Evolutionary conservation across 257 asterid genomes (phyloP).

Genomic region (Nyctanthes arbortristis): DNA sequence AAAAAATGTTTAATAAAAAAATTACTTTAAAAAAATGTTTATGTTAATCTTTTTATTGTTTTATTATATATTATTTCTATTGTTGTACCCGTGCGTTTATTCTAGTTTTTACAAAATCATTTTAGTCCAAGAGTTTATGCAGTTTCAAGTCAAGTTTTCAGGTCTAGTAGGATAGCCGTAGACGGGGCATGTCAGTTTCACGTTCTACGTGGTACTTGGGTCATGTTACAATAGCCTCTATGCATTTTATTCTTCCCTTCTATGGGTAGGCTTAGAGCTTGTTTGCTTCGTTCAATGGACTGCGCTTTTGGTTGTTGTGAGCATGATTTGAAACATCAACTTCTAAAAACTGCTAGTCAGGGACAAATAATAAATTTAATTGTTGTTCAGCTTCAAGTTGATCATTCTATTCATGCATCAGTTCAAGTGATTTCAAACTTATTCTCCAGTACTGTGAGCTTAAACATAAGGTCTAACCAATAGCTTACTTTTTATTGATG

Average conservation of each 20-base stretch:
- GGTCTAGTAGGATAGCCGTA: too few relatives aligned
- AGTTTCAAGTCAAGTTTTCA: too few relatives aligned
- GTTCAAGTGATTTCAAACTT: not conserved
- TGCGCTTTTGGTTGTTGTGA: not conserved
- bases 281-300: not conserved
- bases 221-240: not conserved
- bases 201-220: not conserved
- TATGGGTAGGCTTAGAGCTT: not conserved
- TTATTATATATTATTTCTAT: too few relatives aligned
- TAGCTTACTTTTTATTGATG: too few relatives aligned
- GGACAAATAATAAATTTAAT: not conserved
- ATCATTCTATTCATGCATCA: not conserved
- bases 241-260: too few relatives aligned
- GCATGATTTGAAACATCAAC: not conserved
- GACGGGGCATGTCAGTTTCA: too few relatives aligned
- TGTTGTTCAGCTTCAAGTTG: not conserved
- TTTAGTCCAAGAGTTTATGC: too few relatives aligned
- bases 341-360: not conserved
- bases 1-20: too few relatives aligned
- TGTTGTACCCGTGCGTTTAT: too few relatives aligned
- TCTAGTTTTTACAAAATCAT: too few relatives aligned
- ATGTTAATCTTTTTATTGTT: too few relatives aligned
- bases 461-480: not conserved
- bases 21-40: too few relatives aligned
- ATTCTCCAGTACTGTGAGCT: not conserved